Evolutionary conservation across 2,329 filamentous ascomycete species (phyloP), one percentile per base, ranked within the genome.

Genomic region (Tolypocladium nubicola): DNA sequence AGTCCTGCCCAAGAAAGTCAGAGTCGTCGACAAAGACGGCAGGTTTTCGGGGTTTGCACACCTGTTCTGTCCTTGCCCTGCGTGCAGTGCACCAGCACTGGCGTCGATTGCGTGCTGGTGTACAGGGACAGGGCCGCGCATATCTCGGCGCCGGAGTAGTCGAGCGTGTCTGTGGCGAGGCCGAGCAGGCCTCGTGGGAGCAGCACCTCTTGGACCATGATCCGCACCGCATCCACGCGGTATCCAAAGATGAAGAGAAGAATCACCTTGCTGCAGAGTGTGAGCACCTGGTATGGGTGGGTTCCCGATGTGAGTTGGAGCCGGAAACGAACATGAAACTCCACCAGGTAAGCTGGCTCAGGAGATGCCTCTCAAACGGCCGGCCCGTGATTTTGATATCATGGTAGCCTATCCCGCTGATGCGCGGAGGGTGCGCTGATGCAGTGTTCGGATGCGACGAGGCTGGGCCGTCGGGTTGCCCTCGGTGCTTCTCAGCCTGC

Each of bases 11-110:
- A 23, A 21, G 9, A 33, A 9, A 1, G 45, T 91, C 7, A 13
- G 33, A 21, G 43, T 16, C 26, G 40, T n/a, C 35, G 19, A 21
- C 30, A 21, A 10, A 11, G 14, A 10, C 19, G 10, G 47, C 30
- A 21, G 16, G 11, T 4, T 35, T 3, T 35, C 19, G 10, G 8
- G 4, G 9, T 11, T 5, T 35, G 52, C 61, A 55, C 59, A 70
- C 71, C 71, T 57, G 73, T 75, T 2, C 91, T 82, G 67, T 96
- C 91, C 68, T 96, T 96, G 58, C 91, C 91, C 66, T 95, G 90
- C 0, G 90, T 94, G 70, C 91, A 96, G 70, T 96, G 90, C 2
- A 94, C 74, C 9, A 96, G 68, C 1, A 85, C 71, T 0, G 90
- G 90, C 61, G 85, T 83, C 19, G 76, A 77, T 0, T 69, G 63